Evolutionary conservation across 352 stramenopile genomes (phyloP).

Genomic region (Thalassiosira hispida): DNA sequence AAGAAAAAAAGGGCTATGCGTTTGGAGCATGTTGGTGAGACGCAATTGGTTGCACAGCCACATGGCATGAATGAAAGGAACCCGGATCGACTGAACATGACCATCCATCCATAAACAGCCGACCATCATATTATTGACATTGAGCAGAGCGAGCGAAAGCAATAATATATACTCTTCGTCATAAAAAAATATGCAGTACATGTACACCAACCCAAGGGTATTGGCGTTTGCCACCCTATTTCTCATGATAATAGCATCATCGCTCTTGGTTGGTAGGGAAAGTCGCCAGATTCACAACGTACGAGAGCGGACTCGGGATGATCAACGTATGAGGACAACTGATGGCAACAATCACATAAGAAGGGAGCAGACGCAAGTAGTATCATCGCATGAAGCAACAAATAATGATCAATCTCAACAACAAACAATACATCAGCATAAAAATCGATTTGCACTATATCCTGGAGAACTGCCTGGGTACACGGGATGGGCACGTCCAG

Average conservation of each 20-base stretch:
- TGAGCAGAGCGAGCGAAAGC: no score
- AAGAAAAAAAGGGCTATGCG: no score
- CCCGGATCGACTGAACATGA: no score
- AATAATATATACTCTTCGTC: no score
- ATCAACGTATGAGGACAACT: not conserved
- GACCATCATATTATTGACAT: no score
- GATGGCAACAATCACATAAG: not conserved
- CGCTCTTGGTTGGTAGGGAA: constrained; percentile 8
- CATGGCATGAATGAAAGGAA: no score
- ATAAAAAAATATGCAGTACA: no score
- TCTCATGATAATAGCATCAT: not conserved
- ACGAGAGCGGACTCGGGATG: not conserved
- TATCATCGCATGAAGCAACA: no score
- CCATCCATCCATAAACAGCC: no score
- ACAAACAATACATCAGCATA: not conserved
- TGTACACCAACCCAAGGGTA: constrained; percentile 1
- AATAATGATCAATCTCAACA: not conserved
- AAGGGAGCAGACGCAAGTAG: not conserved
- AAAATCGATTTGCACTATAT: constrained; percentile 39
- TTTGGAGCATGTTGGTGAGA: no score
- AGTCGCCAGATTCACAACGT: constrained; percentile 17
- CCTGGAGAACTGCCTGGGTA: constrained; percentile 75
- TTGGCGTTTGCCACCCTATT: not conserved
- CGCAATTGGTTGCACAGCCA: no score
- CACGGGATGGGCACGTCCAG: constrained; percentile 70